These are phyloP conservation scores for Leptographium wingfieldii DNA, from an alignment of 2,329 filamentous ascomycete species.

Conservation along the genomic window DNA sequence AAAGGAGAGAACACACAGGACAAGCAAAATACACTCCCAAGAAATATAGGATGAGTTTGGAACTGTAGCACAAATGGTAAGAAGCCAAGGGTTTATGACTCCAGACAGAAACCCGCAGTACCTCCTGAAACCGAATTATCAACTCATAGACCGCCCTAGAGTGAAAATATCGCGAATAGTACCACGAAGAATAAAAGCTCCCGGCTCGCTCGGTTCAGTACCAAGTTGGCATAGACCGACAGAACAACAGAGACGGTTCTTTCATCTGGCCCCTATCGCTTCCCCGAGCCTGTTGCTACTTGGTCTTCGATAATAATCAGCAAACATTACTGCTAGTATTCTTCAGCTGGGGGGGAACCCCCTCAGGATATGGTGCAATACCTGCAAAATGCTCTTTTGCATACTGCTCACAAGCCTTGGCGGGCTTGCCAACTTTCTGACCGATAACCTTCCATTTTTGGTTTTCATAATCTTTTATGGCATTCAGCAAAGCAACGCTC, in stretches of 20 bases:
- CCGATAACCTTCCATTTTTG: constrained; percentile 99
- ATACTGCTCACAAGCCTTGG: constrained; percentile 72
- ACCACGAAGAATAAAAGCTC: neutral
- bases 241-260: neutral
- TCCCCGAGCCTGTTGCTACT: constrained; percentile 22
- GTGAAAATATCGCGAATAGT: neutral
- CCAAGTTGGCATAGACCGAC: neutral
- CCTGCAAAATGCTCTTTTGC: constrained; percentile 76
- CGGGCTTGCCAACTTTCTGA: constrained; percentile 92
- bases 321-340: neutral
- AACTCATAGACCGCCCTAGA: neutral
- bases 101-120: neutral
- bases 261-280: constrained; percentile 18
- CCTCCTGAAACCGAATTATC: too few species aligned
- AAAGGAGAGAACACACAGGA: neutral
- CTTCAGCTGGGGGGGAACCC: neutral
- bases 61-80: neutral
- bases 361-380: constrained; percentile 5
- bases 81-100: neutral
- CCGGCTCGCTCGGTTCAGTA: neutral
- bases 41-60: neutral
- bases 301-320: constrained; percentile 19
- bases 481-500: constrained; percentile 70
- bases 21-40: neutral
- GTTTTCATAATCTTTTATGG: constrained; percentile 97